Conservation (phyloP, 2,329 filamentous ascomycete species). For the Sarocladium oryzae region DNA sequence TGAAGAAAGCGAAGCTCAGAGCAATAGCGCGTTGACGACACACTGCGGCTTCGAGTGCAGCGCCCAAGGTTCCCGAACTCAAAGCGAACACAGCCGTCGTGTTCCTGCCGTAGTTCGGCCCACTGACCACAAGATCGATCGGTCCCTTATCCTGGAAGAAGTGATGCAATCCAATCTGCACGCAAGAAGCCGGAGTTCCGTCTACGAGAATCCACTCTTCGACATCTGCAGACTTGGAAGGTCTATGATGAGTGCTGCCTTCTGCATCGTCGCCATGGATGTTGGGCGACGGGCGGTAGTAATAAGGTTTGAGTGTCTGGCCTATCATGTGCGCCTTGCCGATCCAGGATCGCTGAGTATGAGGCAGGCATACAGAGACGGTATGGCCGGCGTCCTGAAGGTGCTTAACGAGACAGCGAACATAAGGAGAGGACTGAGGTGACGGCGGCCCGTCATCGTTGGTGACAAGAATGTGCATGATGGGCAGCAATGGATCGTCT, state of each 20-base stretch:
- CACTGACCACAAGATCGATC: conserved; percentile 70
- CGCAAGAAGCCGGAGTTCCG: conserved; percentile 73
- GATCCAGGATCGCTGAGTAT: conserved; percentile 94
- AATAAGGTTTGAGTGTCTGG: conserved; percentile 74
- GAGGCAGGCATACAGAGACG: conserved; percentile 87
- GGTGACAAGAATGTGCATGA: conserved; percentile 59
- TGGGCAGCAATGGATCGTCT: not conserved
- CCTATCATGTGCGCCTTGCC: conserved; percentile 96
- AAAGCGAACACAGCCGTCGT: conserved; percentile 74
- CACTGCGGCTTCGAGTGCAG: conserved; percentile 68
- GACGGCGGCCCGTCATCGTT: conserved; percentile 82
- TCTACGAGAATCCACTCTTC: conserved; percentile 81
- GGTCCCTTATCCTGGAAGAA: conserved; percentile 67
- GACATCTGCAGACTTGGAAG: conserved; percentile 46
- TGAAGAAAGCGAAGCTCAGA: conserved; percentile 85
- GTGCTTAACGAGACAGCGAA: conserved; percentile 65
- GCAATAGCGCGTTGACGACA: conserved; percentile 69
- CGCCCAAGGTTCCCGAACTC: conserved; percentile 71
- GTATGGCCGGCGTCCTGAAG: conserved; percentile 71
- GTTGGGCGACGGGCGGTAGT: conserved; percentile 60
- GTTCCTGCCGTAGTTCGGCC: conserved; percentile 80
- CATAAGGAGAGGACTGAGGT: conserved; percentile 70
- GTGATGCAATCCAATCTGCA: conserved; percentile 76
- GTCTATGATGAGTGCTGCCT: conserved; percentile 56
- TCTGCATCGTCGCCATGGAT: conserved; percentile 41